Evolutionary conservation across 1,284 basidiomycete species (phyloP).

Genomic region (Puccinia hordei): DNA sequence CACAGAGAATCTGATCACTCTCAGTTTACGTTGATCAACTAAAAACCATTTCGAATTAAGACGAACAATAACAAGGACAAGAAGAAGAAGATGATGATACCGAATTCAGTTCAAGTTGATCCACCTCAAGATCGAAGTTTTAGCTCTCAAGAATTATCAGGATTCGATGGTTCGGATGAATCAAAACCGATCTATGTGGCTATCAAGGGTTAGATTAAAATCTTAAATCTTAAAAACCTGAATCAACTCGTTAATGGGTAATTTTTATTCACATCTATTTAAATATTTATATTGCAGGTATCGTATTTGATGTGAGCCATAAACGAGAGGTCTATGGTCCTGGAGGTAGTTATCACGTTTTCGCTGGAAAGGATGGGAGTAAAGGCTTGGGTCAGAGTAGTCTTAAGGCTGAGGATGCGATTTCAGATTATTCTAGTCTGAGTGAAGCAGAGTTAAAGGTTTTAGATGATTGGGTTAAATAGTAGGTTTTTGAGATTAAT

Average conservation of each 20-base stretch:
- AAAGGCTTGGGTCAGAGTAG: slow-evolving; percentile 68
- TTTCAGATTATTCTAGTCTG: slow-evolving; percentile 80
- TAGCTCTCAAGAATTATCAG: slow-evolving; percentile 69
- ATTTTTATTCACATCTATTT: too few species aligned
- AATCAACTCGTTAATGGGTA: too few species aligned
- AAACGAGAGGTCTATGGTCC: slow-evolving; percentile 80
- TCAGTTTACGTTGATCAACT: too few species aligned
- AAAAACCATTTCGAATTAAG: neutral
- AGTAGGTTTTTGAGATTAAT: neutral
- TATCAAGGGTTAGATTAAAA: slow-evolving; percentile 83
- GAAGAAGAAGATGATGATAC: too few species aligned
- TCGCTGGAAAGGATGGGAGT: slow-evolving; percentile 60
- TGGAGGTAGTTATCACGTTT: slow-evolving; percentile 71
- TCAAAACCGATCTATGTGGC: slow-evolving; percentile 78
- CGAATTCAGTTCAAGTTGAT: slow-evolving; percentile 56
- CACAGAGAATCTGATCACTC: too few species aligned
- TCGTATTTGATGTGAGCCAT: slow-evolving; percentile 75
- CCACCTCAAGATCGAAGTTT: slow-evolving; percentile 77
- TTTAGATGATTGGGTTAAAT: slow-evolving; percentile 80
- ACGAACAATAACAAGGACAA: too few species aligned
- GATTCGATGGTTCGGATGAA: slow-evolving; percentile 70
- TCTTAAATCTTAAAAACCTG: too few species aligned
- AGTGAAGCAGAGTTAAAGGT: slow-evolving; percentile 76
- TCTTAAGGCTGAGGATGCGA: slow-evolving; percentile 81
- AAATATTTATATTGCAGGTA: too few species aligned